A percentile compares a stretch with the other conserved stretches of the same genome.
Evolutionary conservation across 2,329 filamentous ascomycete genomes (phyloP).

Genomic region (Penicillium sp.): DNA sequence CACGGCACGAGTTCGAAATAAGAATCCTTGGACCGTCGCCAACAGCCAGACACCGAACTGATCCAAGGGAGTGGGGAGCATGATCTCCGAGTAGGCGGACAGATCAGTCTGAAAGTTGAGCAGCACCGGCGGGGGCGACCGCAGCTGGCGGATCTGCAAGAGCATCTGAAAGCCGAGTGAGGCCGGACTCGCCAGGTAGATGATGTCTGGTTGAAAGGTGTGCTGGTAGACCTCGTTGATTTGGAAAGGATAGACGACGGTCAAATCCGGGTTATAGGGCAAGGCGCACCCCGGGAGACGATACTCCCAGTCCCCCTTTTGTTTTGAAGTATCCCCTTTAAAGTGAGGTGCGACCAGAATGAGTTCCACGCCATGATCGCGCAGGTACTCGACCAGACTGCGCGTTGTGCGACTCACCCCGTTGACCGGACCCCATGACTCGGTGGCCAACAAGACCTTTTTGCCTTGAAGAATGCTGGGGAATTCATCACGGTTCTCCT

Average conservation of each 20-base stretch:
- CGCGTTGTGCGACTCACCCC: slow-evolving; percentile 72
- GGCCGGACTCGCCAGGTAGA: slow-evolving; percentile 71
- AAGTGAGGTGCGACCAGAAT: slow-evolving; percentile 67
- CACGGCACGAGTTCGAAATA: slow-evolving; percentile 65
- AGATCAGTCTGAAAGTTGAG: slow-evolving; percentile 75
- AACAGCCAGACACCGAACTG: slow-evolving; percentile 65
- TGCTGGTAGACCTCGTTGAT: slow-evolving; percentile 63
- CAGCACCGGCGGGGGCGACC: slow-evolving; percentile 60
- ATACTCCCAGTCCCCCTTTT: slow-evolving; percentile 53
- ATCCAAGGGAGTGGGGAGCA: slow-evolving; percentile 68
- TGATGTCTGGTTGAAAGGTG: slow-evolving; percentile 68
- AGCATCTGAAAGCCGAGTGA: slow-evolving; percentile 72
- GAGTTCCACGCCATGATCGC: slow-evolving; percentile 65
- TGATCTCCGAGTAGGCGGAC: slow-evolving; percentile 68
- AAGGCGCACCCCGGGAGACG: slow-evolving; percentile 67
- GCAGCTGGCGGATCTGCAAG: slow-evolving; percentile 67
- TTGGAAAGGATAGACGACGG: slow-evolving; percentile 70
- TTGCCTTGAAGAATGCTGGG: slow-evolving; percentile 59
- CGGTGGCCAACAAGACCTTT: slow-evolving; percentile 68
- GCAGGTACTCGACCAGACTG: slow-evolving; percentile 69
- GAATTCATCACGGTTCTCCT: slow-evolving; percentile 36
- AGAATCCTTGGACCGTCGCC: slow-evolving; percentile 65
- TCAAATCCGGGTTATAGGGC: slow-evolving; percentile 72
- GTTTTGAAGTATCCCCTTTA: slow-evolving; percentile 51
- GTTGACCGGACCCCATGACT: slow-evolving; percentile 73